Evolutionary conservation across 2,329 filamentous ascomycete genomes (phyloP), one percentile per base, ranked within the genome.

Genomic region (Cercospora sesami): DNA sequence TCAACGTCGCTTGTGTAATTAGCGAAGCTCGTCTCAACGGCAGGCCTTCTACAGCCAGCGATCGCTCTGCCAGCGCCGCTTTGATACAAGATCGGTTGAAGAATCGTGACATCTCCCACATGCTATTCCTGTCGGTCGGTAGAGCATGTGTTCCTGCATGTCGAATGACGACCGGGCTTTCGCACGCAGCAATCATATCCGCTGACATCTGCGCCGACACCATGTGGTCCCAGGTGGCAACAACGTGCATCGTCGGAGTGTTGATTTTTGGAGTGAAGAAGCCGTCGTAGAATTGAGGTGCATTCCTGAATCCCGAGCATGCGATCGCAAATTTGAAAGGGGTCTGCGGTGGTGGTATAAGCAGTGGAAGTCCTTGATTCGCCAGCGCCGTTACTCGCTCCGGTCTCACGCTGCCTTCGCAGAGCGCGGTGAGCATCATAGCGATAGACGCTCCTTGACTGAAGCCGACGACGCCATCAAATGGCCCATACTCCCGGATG

Each of bases 371-470:
- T 2, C 63, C 64, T 64, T 71, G 71, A 21, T 65, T 58, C 30
- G 69, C 65, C 8, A 69, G 60, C 8, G 67, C 67, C 21, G 53
- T 64, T 5, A 69, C 59, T 23, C 69, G 65, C 33, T 64, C 65
- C 4, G 69, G 69, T 45, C 66, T 36, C 14, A 68, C 23, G 9
- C 67, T 71, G 28, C 65, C 67, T 39, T 71, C 69, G 59, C 69
- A 71, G 30, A 69, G 64, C 3, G 67, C 63, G 12, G 69, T 64
- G 30, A 71, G 67, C 77, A 79, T 79, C 70, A 67, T 75, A 60
- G 65, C 68, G 31, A 72, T 66, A 6, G 70, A 66, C 3, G 70
- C 68, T 45, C 68, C 68, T 53, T 72, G 70, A 5, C 66, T 69
- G 58, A 71, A 71, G 18, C 69, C 68, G 16, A 72, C 53, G 18